phyloP scores from a whole-genome alignment of 345 rosid species.

The Pseudoturritis turrita region DNA sequence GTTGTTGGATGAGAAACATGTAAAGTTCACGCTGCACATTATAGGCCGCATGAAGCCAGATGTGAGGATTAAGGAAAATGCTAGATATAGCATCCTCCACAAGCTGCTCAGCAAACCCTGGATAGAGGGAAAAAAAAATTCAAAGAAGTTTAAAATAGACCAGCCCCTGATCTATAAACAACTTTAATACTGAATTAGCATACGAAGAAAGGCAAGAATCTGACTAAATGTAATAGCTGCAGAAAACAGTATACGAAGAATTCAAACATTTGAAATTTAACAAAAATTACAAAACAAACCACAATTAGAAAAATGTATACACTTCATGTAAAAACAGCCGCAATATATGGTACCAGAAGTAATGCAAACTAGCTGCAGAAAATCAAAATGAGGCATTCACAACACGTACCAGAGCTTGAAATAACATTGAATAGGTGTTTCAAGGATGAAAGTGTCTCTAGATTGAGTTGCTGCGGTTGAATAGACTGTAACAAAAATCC shows the following conservation, averaged over 20 bases:
- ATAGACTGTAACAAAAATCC: constrained; percentile 90
- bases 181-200: not conserved
- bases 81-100: constrained; percentile 76
- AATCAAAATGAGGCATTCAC: constrained; percentile 4
- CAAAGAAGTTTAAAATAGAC: not conserved
- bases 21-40: constrained; percentile 90
- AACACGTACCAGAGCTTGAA: constrained; percentile 66
- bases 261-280: not conserved
- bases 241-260: not conserved
- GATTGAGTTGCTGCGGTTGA: constrained; percentile 82
- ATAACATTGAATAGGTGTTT: constrained; percentile 74
- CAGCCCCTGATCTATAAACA: not conserved
- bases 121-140: not conserved
- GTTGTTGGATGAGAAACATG: constrained; percentile 87
- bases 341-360: constrained; percentile 10
- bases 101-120: constrained; percentile 77
- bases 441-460: constrained; percentile 87
- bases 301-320: not conserved
- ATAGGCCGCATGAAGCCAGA: constrained; percentile 79
- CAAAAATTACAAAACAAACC: not conserved
- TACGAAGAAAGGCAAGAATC: constrained; percentile 16
- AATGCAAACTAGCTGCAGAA: not conserved
- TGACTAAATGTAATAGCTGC: not conserved
- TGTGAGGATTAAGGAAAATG: constrained; percentile 85
- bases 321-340: not conserved